Conservation (phyloP, 73 alveolate genomes). For the Paramecium tetraurelia region DNA sequence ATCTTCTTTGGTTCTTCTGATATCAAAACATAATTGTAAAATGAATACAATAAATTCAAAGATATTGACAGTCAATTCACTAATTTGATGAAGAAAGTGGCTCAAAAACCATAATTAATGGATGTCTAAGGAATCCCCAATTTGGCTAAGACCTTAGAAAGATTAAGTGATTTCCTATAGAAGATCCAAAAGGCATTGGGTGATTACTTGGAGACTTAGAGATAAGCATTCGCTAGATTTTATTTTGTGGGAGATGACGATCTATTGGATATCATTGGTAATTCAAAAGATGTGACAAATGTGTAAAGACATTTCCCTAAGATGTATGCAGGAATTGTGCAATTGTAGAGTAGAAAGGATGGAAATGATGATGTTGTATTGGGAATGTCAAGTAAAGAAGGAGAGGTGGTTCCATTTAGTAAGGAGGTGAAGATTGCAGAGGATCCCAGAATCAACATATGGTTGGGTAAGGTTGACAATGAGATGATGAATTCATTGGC, state of each 20-base stretch:
- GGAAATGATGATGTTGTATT: constrained; percentile 77
- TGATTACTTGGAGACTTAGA: constrained; percentile 98
- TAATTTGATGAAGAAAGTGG: constrained; percentile 98
- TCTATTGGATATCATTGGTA: constrained; percentile 99
- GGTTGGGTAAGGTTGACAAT: constrained; percentile 97
- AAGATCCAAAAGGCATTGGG: constrained; percentile 92
- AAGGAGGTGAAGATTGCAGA: constrained; percentile 90
- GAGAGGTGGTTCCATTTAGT: constrained; percentile 94
- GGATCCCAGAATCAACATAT: constrained; percentile 97
- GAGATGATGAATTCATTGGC: constrained; percentile 96
- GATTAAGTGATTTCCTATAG: constrained; percentile 91
- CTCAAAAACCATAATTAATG: constrained; percentile 86
- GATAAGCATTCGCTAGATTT: constrained; percentile 99
- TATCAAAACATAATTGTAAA: constrained; percentile 97
- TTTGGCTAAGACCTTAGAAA: constrained; percentile 95
- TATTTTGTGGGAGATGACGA: constrained; percentile 99
- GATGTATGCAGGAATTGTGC: constrained; percentile 98
- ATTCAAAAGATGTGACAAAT: constrained; percentile 95
- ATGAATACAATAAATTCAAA: constrained; percentile 96
- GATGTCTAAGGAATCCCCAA: constrained; percentile 95
- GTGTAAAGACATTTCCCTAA: constrained; percentile 99
- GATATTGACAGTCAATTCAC: constrained; percentile 97
- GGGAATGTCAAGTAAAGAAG: constrained; percentile 98
- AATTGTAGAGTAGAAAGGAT: constrained; percentile 59
- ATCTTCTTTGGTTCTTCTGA: constrained; percentile 99